These are phyloP conservation scores for Didymella glomerata DNA, from an alignment of 2,329 filamentous ascomycete species.

Conservation along the genomic window DNA sequence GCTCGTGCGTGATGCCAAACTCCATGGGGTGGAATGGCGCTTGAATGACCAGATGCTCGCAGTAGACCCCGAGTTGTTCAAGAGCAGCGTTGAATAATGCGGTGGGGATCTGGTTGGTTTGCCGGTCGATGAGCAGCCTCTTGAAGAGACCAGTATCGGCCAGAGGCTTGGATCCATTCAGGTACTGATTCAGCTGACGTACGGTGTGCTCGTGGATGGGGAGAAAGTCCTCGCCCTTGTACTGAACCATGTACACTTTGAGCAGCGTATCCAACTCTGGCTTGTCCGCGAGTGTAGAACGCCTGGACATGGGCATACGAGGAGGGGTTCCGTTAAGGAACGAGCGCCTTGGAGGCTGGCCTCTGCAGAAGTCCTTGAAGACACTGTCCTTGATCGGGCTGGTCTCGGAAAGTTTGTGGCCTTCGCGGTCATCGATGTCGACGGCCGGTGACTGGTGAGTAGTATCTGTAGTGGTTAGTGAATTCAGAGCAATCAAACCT, in stretches of 20 bases:
- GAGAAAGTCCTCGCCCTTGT: constrained; percentile 21
- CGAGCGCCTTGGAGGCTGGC: constrained; percentile 13
- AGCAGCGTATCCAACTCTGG: constrained; percentile 29
- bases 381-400: background rate
- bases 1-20: constrained; percentile 21
- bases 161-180: constrained; percentile 26
- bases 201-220: constrained; percentile 21
- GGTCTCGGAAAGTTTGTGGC: background rate
- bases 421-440: background rate
- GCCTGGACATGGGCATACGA: constrained; percentile 15
- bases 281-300: constrained; percentile 25
- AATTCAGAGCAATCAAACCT: background rate
- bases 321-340: constrained; percentile 10
- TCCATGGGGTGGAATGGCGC: constrained; percentile 25
- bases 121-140: constrained; percentile 24
- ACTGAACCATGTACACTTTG: constrained; percentile 9
- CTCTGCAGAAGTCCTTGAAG: constrained; percentile 13
- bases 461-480: constrained; percentile 5
- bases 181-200: constrained; percentile 18
- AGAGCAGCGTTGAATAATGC: constrained; percentile 22
- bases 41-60: constrained; percentile 25
- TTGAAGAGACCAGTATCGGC: constrained; percentile 24
- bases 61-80: constrained; percentile 24
- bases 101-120: constrained; percentile 24
- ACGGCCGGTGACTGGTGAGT: background rate